Conservation (phyloP, 306 rosid species). For the Castanea crenata region DNA sequence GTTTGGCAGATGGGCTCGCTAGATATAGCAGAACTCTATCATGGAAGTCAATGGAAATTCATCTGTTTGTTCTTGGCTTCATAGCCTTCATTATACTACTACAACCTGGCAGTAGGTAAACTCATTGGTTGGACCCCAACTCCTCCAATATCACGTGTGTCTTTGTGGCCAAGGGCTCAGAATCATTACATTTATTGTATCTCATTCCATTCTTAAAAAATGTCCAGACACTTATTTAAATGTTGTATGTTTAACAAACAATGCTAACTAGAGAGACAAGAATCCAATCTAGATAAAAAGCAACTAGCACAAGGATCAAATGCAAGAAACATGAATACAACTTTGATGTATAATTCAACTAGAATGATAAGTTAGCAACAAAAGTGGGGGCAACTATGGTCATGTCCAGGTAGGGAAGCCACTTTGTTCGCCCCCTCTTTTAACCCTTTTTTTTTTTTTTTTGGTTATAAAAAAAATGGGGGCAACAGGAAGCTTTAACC, state of each 20-base stretch:
- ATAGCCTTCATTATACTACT: background rate
- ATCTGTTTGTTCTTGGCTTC: background rate
- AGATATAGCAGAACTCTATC: background rate
- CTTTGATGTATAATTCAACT: constrained; percentile 16
- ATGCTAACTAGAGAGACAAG: background rate
- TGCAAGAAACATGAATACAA: background rate
- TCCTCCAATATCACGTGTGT: background rate
- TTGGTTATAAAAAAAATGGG: background rate
- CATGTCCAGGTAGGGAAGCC: no score
- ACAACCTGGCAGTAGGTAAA: background rate
- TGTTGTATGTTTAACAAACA: background rate
- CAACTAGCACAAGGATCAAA: background rate
- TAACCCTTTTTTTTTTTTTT: no score
- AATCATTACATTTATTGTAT: background rate
- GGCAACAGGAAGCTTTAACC: background rate
- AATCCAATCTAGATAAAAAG: background rate
- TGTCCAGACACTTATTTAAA: background rate
- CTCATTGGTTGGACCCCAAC: background rate
- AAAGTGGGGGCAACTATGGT: background rate
- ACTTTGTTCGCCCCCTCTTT: no score
- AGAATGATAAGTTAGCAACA: constrained; percentile 25
- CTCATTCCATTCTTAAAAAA: background rate
- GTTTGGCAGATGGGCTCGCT: background rate
- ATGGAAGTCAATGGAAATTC: background rate
- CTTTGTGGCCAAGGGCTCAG: background rate